phyloP scores from a whole-genome alignment of 1,284 basidiomycete genomes.

The Apiotrichum laibachii region DNA sequence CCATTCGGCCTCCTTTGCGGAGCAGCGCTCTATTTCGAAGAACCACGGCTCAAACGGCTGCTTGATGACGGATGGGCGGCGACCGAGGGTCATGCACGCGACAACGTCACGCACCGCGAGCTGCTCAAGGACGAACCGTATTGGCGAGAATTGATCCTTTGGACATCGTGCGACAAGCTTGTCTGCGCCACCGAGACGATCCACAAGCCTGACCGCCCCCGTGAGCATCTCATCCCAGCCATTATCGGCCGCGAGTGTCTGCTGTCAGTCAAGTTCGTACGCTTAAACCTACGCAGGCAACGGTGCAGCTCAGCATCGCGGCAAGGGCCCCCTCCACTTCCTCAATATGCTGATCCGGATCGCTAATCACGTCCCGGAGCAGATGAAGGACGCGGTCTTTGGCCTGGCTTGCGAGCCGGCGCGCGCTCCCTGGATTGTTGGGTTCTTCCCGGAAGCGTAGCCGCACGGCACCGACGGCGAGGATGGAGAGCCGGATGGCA shows the following conservation, averaged over 20 bases:
- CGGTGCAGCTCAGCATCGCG: conserved; percentile 39
- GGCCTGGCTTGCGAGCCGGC: conserved; percentile 27
- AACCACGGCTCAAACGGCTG: conserved; percentile 46
- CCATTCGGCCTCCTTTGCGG: conserved; percentile 39
- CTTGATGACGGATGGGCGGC: conserved; percentile 38
- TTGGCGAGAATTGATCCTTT: conserved; percentile 30
- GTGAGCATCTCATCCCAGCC: conserved; percentile 45
- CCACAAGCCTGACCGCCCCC: conserved; percentile 35
- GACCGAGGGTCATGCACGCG: conserved; percentile 46
- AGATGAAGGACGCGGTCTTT: conserved; percentile 28
- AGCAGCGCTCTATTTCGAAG: conserved; percentile 45
- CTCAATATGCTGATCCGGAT: conserved; percentile 23
- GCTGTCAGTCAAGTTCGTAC: conserved; percentile 1
- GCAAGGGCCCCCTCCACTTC: conserved; percentile 40
- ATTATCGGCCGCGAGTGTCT: conserved; percentile 42
- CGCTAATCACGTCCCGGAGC: conserved; percentile 23
- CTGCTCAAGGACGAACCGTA: conserved; percentile 47
- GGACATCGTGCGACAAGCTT: conserved; percentile 33
- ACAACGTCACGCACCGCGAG: conserved; percentile 46
- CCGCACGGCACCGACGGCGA: conserved; percentile 44
- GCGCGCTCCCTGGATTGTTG: conserved; percentile 29
- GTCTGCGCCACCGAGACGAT: conserved; percentile 40
- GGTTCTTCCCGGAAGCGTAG: conserved; percentile 35
- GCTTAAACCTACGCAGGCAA: conserved; percentile 36
- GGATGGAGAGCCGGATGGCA: conserved; percentile 38